Evolutionary conservation across 2,329 filamentous ascomycete genomes (phyloP), one percentile per base, ranked within the genome.

Genomic region (Fusarium acutatum): DNA sequence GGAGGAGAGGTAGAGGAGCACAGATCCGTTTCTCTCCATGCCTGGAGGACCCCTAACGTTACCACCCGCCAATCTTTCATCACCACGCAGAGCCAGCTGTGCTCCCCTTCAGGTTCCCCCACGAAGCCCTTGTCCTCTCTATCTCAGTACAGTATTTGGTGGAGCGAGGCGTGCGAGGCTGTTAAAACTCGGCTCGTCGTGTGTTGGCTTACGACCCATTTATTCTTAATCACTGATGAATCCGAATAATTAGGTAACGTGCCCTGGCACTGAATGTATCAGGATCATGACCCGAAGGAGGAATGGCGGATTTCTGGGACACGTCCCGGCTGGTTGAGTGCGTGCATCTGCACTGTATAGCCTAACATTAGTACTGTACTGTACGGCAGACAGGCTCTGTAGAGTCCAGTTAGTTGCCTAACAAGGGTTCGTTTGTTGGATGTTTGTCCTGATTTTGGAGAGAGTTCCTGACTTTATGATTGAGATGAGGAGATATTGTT

Each of bases 141-240:
- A 38, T 54, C 50, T 38, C 20, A 40, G 24, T 54, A 28, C 14
- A 28, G 50, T 40, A n/a, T n/a, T 24, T 44, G 60, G 59, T 53
- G 64, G 49, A 62, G 69, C 50, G 15, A 54, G 50, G 35, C 34
- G 34, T 40, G 34, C 50, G 56, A 67, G 53, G 37, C 38, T 67
- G 44, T 60, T 72, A 69, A 52, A 65, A 71, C 71, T 78, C 63
- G 71, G 53, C 49, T 67, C 54, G 73, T 71, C 68, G 56, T 77
- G 76, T 26, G 60, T 44, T 74, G 60, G 64, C 68, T 65, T 35
- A 60, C 26, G 64, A 17, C 68, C 71, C 68, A 72, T 43, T 72
- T 60, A 69, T 74, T 74, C 46, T 58, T 73, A 24, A 65, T 65
- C 65, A 43, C 66, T 34, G 37, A 58, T 67, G 40, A 71, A 64